Evolutionary conservation across 2,329 filamentous ascomycete species (phyloP), one percentile per base, ranked within the genome.

Genomic region (Penicillium sp.): DNA sequence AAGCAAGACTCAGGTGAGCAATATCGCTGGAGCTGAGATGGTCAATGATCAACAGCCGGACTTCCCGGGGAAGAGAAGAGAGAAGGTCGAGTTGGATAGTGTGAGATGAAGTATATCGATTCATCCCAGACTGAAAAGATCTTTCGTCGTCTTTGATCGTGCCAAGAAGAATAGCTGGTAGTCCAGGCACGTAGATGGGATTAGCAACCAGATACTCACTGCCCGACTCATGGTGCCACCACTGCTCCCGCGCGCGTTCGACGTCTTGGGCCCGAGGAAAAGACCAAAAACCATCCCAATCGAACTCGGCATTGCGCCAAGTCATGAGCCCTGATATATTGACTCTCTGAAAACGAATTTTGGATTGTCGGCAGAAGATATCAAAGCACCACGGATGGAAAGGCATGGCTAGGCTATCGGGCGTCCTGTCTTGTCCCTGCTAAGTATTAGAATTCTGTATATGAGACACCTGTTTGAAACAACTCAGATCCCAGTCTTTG

Each of bases 381-480:
- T 61, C 58, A 26, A 64, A 62, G 36, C 60, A 61, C 60, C 58
- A 61, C 1, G 61, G 58, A 32, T 62, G 60, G 29, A 64, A 62
- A 2, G 58, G 61, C 55, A 64, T 58, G 4, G 44, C 49, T 23
- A 51, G 39, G 3, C 43, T 36, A 18, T 50, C 18, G 23, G 46
- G 16, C 4, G 8, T 13, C n/a, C 2, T 18, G 2, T 30, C 3
- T 36, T 16, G 36, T 45, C 2, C 7, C 34, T 51, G 29, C 4
- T 2, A 26, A 35, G 16, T 26, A 36, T n/a, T 7, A 42, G 35
- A 4, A 19, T 34, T n/a, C 30, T 30, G 13, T 43, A 30, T 6
- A 29, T 29, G 13, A 13, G 11, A 10, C 10, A 10, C 14, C 11
- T 13, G 32, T 34, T 14, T 3, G 8, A 8, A 19, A 10, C 36